Evolutionary conservation across 257 asterid genomes (phyloP).

Genomic region (Solanum megistacrolobum): DNA sequence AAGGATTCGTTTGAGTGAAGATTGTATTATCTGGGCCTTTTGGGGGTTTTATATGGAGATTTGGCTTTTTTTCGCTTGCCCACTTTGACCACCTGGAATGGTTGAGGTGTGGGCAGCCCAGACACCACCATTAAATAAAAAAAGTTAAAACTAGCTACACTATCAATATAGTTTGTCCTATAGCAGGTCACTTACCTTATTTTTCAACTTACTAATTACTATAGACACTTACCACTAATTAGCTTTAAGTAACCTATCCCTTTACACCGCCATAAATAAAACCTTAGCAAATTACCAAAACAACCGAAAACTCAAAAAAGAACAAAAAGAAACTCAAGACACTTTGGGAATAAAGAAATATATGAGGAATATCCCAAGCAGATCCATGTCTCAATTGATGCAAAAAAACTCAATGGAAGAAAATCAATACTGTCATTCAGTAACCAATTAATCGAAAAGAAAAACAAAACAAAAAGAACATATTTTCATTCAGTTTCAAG

Average conservation of each 20-base stretch:
- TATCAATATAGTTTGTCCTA: neutral
- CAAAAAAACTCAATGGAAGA: neutral
- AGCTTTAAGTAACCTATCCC: neutral
- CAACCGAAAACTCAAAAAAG: neutral
- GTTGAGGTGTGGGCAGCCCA: neutral
- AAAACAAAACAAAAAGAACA: neutral
- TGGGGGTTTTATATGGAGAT: neutral
- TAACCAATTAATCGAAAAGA: neutral
- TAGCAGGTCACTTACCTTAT: neutral
- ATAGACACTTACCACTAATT: neutral
- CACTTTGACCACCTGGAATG: neutral
- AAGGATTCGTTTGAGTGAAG: neutral
- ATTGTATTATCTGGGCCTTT: neutral
- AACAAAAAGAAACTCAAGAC: neutral
- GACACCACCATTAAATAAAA: neutral
- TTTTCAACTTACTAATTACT: neutral
- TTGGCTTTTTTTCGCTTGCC: neutral
- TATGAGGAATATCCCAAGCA: neutral
- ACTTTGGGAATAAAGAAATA: neutral
- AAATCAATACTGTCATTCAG: neutral
- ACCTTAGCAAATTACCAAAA: neutral
- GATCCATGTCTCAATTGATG: neutral
- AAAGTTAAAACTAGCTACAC: neutral
- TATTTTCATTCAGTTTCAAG: neutral
- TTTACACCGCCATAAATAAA: neutral